Conservation (phyloP, 2,329 filamentous ascomycete species). For the Metarhizium sp. region DNA sequence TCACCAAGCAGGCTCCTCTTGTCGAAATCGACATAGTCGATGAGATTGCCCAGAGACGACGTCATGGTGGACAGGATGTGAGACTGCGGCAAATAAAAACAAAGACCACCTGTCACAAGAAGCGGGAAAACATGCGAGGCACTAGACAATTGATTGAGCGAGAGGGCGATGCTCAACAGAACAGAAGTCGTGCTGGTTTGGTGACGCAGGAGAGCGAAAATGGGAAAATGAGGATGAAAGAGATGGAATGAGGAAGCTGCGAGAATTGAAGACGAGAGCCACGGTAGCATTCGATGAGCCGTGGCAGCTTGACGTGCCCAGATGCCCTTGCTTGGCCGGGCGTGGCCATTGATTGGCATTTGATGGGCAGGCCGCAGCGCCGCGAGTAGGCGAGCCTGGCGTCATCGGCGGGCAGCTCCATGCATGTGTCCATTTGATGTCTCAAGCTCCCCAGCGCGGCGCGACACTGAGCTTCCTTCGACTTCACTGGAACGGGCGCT, state of each 20-base stretch:
- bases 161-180: too few species aligned
- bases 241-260: not conserved
- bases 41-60: slow-evolving; percentile 30
- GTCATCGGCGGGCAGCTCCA: not conserved
- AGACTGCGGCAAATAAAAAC: not conserved
- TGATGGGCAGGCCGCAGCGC: not conserved
- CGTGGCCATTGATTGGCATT: not conserved
- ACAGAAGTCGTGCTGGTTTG: not conserved
- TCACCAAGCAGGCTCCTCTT: slow-evolving; percentile 59
- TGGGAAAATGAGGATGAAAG: not conserved
- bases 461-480: too few species aligned
- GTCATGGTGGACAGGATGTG: slow-evolving; percentile 25
- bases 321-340: not conserved
- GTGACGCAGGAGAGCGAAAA: not conserved
- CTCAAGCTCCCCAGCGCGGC: too few species aligned
- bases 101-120: slow-evolving; percentile 1
- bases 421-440: too few species aligned
- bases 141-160: not conserved
- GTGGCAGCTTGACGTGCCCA: too few species aligned
- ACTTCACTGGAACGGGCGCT: too few species aligned
- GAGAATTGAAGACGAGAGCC: not conserved
- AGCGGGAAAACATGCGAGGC: not conserved
- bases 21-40: slow-evolving; percentile 59
- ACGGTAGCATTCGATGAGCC: not conserved
- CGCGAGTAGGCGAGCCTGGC: not conserved